A percentile compares a stretch with the other conserved stretches of the same genome.
These are phyloP conservation scores for Lindgomyces ingoldianus DNA, from an alignment of 495 filamentous ascomycete genomes.

Conservation along the genomic window DNA sequence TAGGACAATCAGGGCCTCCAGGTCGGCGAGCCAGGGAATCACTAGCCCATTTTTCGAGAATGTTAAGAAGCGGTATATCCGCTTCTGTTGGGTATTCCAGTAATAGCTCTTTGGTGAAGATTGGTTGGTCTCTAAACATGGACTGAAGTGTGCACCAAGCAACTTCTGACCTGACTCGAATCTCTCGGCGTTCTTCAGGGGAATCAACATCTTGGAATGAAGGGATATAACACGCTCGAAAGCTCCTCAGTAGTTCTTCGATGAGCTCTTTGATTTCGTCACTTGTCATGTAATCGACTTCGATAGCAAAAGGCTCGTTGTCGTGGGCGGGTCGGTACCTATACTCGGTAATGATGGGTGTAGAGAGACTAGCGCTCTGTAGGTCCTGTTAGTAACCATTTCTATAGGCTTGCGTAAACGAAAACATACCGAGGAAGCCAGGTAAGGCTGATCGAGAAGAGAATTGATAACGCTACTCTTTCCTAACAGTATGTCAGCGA, in stretches of 20 bases:
- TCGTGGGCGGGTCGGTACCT: constrained; percentile 19
- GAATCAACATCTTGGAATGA: constrained; percentile 14
- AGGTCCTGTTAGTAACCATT: constrained; percentile 8
- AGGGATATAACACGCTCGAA: constrained; percentile 13
- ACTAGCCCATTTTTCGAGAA: constrained; percentile 16
- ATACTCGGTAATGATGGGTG: constrained; percentile 24
- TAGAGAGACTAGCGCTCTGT: background rate
- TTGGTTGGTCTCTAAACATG: constrained; percentile 18
- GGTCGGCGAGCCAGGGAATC: constrained; percentile 13
- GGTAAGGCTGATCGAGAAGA: constrained; percentile 25
- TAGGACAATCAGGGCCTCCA: constrained; percentile 10
- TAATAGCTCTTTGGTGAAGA: constrained; percentile 19
- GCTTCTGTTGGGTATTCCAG: background rate
- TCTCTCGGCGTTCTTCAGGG: constrained; percentile 18
- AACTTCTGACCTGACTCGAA: constrained; percentile 7
- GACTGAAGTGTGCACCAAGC: constrained; percentile 26
- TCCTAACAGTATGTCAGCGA: constrained; percentile 7
- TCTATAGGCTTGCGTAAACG: background rate
- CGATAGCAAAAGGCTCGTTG: constrained; percentile 26
- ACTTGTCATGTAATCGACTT: constrained; percentile 29
- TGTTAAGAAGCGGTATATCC: constrained; percentile 1
- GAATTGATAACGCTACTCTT: constrained; percentile 33
- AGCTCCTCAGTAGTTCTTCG: constrained; percentile 23
- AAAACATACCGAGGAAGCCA: constrained; percentile 19
- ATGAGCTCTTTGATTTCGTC: constrained; percentile 31